Base-by-base conservation (phyloP, 78 protist species). In the Neovahlkampfia damariscottae region DNA sequence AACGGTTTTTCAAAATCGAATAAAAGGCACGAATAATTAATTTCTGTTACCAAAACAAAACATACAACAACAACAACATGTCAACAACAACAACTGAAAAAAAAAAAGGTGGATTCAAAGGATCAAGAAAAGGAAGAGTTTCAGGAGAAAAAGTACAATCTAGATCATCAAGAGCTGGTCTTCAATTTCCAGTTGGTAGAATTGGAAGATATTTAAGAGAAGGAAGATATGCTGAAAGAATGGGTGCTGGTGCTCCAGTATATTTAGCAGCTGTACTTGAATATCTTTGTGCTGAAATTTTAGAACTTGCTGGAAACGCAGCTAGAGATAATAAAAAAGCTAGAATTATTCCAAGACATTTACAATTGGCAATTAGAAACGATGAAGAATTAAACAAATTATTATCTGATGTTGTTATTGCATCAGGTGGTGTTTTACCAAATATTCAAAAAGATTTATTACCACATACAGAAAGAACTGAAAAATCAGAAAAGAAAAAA, bases 211-310 rank as follows among this genome's bases (percentile, higher is more conserved):
- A 31, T 19, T 72, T 77, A 19, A 5, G 38, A 38, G 29, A 70
- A 38, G 72, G 70, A 3, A 31, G 34, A 35, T 67, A 67, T 30
- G 86, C 87, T 58, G 19, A 70, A 84, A 87, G 96, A 39, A 32
- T 92, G n/a, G 92, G 91, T 8, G 88, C 86, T 10, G 88, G 92
- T 1, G 95, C 93, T 35, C 89, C 95, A 32, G 96, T 96, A 30
- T 95, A 95, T 90, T 81, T 94, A 31, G 95, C 98, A 2, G 97
- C 99, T 79, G 97, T 96, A 37, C 72, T 95, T 29, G 99, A 96
- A 84, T 96, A 96, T 88, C 79, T 93, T 40, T 80, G 93, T 0
- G 96, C 94, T 39, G 99, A 96, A 80, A 86, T 93, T 32, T 86
- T 96, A 73, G 98, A 94, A 84, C 81, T 94, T 31, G 97, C 98